Conservation (phyloP, 192 early-diverging fungal species). For the Backusella westeae region DNA sequence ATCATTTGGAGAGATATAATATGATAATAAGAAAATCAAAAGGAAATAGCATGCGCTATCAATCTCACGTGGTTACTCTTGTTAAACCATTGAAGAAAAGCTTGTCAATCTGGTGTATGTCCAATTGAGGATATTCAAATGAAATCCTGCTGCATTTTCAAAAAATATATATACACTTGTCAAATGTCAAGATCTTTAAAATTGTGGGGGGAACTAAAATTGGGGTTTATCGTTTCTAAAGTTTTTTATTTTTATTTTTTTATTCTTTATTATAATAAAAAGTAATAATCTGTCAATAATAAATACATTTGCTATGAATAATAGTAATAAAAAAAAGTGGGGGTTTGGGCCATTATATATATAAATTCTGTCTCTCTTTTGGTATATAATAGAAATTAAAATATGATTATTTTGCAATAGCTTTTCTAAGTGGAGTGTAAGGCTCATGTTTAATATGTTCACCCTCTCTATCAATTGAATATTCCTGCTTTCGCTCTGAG, state of each 20-base stretch:
- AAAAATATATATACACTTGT: background rate
- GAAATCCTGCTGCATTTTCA: background rate
- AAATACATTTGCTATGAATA: background rate
- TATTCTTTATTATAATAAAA: background rate
- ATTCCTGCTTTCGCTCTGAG: conserved; percentile 12
- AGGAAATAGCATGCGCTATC: background rate
- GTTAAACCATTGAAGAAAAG: background rate
- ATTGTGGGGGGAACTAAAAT: background rate
- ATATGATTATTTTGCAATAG: background rate
- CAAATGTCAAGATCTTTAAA: background rate
- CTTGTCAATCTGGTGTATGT: background rate
- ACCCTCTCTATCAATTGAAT: conserved; percentile 1
- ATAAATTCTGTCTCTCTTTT: background rate
- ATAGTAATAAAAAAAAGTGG: background rate
- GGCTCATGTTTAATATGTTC: background rate
- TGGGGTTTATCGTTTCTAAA: background rate
- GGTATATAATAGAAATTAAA: background rate
- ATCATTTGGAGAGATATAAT: background rate
- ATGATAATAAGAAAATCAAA: background rate
- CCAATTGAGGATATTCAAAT: background rate
- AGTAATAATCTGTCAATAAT: background rate
- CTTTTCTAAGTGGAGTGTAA: conserved; percentile 3
- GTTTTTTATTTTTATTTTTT: background rate
- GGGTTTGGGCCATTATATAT: background rate
- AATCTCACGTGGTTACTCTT: background rate